Percentiles rank a stretch among this genome's conserved stretches.
Evolutionary conservation across 2,329 filamentous ascomycete species (phyloP).

Genomic region (Diaporthe sp.): DNA sequence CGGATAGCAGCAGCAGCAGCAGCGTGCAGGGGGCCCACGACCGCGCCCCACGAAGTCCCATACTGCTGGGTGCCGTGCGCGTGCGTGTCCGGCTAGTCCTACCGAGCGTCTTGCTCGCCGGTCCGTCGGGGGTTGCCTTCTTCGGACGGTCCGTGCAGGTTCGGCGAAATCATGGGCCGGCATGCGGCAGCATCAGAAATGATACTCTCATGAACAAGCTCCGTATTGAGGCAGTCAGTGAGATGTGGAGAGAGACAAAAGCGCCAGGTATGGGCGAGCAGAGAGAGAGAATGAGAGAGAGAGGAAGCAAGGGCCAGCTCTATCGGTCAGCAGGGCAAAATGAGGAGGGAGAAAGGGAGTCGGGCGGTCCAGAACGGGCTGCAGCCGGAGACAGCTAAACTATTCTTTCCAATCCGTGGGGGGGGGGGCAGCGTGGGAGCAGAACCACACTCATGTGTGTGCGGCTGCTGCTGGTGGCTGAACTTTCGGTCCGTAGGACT

Average conservation of each 20-base stretch:
- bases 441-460: constrained; percentile 9
- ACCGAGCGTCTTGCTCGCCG: neutral
- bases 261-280: neutral
- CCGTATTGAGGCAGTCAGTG: neutral
- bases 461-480: constrained; percentile 31
- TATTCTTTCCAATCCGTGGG: neutral
- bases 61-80: constrained; percentile 24
- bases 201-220: constrained; percentile 1
- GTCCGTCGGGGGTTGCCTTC: constrained; percentile 16
- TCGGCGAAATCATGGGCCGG: constrained; percentile 30
- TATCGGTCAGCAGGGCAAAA: constrained; percentile 25
- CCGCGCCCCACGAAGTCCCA: constrained; percentile 43
- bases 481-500: constrained; percentile 30
- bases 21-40: constrained; percentile 46
- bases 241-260: neutral
- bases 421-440: constrained; percentile 4
- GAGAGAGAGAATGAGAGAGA: neutral
- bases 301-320: neutral
- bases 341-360: neutral
- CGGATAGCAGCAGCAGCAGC: constrained; percentile 43
- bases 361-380: constrained; percentile 29
- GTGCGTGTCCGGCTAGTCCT: constrained; percentile 13
- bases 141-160: constrained; percentile 18
- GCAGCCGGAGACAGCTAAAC: constrained; percentile 29
- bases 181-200: constrained; percentile 12